Percentiles rank a stretch among this genome's conserved stretches.
These are phyloP conservation scores for Papiliotrema laurentii DNA, from an alignment of 1,284 basidiomycete genomes.

Conservation along the genomic window DNA sequence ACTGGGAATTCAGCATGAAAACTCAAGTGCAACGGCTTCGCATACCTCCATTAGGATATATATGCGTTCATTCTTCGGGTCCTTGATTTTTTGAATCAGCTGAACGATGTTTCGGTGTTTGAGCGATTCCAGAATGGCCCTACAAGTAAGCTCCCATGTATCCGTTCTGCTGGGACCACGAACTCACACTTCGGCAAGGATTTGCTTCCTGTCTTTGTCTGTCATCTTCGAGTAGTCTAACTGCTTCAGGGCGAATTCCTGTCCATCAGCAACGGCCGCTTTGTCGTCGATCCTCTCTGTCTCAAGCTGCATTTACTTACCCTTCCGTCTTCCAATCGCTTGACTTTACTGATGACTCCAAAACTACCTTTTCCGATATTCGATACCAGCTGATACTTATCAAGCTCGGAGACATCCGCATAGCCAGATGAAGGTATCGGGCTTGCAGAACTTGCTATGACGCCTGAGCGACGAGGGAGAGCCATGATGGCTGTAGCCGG, in stretches of 20 bases:
- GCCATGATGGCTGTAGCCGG: constrained; percentile 13
- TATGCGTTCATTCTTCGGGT: constrained; percentile 81
- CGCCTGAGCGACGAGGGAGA: constrained; percentile 17
- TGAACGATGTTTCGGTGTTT: constrained; percentile 88
- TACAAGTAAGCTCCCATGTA: constrained; percentile 36
- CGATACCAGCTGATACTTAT: constrained; percentile 79
- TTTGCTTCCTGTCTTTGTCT: constrained; percentile 87
- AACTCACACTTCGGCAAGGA: constrained; percentile 93
- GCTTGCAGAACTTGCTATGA: not conserved
- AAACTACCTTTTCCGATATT: constrained; percentile 97
- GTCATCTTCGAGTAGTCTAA: constrained; percentile 93
- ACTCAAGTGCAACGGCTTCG: not conserved
- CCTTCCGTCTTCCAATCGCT: constrained; percentile 74
- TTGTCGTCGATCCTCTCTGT: too few species aligned
- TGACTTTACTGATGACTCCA: constrained; percentile 90
- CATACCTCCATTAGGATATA: constrained; percentile 87
- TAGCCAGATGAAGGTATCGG: constrained; percentile 16
- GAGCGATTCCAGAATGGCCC: constrained; percentile 92
- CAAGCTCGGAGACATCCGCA: constrained; percentile 52
- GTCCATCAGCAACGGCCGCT: not conserved
- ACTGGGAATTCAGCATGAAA: constrained; percentile 47
- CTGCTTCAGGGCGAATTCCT: constrained; percentile 86
- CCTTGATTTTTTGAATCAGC: constrained; percentile 60
- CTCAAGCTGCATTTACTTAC: constrained; percentile 55
- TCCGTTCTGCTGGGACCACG: not conserved